A percentile compares a stretch with the other conserved stretches of the same genome.
These are phyloP conservation scores for Henckelia pumila DNA, from an alignment of 257 asterid genomes.

Conservation along the genomic window DNA sequence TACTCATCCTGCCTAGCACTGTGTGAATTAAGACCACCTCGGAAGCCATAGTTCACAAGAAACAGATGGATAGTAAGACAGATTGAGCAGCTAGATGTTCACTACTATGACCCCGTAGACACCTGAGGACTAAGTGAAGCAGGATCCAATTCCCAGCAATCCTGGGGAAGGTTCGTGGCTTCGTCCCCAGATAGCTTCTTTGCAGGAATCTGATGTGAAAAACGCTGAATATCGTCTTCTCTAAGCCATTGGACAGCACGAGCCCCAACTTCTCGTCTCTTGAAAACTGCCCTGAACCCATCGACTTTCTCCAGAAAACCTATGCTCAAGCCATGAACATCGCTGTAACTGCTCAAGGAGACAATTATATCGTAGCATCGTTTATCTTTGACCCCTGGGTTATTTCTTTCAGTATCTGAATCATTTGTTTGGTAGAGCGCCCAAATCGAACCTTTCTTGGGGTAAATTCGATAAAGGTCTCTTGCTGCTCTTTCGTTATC, in stretches of 20 bases:
- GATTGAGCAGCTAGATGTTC: neutral
- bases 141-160: conserved; percentile 94
- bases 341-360: conserved; percentile 58
- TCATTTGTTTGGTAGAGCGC: conserved; percentile 27
- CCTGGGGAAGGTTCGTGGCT: conserved; percentile 55
- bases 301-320: conserved; percentile 69
- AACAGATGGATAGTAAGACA: neutral
- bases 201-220: conserved; percentile 85
- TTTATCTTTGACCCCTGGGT: conserved; percentile 25
- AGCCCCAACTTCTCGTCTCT: conserved; percentile 66
- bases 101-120: conserved; percentile 21
- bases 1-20: too few species aligned
- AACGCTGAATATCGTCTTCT: conserved; percentile 42
- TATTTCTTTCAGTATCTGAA: conserved; percentile 29
- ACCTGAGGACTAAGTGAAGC: conserved; percentile 51
- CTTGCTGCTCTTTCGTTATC: conserved; percentile 44
- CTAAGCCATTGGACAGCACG: conserved; percentile 47
- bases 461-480: conserved; percentile 42
- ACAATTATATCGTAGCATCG: conserved; percentile 49
- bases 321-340: conserved; percentile 65
- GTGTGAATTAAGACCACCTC: too few species aligned
- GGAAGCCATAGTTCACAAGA: neutral
- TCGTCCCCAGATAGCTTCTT: conserved; percentile 72
- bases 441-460: conserved; percentile 50
- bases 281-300: conserved; percentile 65